A percentile compares a stretch with the other conserved stretches of the same genome.
These are phyloP conservation scores for Polytrichum commune DNA, from an alignment of 225 moss, liverwort and hornwort species.

Conservation along the genomic window DNA sequence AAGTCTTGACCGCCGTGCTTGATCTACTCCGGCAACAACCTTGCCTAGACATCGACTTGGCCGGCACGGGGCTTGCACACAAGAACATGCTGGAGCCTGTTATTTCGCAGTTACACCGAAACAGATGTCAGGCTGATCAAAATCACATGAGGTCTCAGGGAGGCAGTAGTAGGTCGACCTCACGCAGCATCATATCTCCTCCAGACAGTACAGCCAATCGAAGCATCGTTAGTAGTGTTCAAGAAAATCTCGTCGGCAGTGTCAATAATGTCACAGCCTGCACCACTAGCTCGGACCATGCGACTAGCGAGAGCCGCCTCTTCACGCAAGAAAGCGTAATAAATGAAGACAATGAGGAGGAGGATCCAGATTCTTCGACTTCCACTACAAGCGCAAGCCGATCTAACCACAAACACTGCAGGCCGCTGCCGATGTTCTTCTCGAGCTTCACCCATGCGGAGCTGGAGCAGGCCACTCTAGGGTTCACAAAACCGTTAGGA, in stretches of 20 bases:
- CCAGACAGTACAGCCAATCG: neutral
- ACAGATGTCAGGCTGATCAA: neutral
- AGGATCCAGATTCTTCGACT: neutral
- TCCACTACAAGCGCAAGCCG: neutral
- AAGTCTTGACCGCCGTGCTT: conserved; percentile 11
- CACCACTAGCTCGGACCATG: neutral
- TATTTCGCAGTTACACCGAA: conserved; percentile 15
- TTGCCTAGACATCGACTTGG: conserved; percentile 24
- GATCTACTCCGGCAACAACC: neutral
- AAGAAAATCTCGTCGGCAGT: neutral
- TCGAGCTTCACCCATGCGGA: conserved; percentile 17
- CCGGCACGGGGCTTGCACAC: conserved; percentile 18
- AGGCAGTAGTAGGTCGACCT: neutral
- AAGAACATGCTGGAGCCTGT: conserved; percentile 24
- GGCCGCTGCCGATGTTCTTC: conserved; percentile 17
- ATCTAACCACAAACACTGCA: neutral
- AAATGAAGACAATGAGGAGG: neutral
- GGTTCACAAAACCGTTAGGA: conserved; percentile 21
- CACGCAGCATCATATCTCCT: neutral
- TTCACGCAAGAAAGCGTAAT: conserved; percentile 4
- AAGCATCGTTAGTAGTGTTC: neutral
- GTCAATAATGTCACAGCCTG: neutral
- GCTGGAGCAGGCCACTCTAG: conserved; percentile 20
- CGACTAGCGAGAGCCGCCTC: conserved; percentile 9
- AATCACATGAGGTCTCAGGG: neutral